These are phyloP conservation scores for Didymella sp. DNA, from an alignment of 2,329 filamentous ascomycete species.

Conservation along the genomic window DNA sequence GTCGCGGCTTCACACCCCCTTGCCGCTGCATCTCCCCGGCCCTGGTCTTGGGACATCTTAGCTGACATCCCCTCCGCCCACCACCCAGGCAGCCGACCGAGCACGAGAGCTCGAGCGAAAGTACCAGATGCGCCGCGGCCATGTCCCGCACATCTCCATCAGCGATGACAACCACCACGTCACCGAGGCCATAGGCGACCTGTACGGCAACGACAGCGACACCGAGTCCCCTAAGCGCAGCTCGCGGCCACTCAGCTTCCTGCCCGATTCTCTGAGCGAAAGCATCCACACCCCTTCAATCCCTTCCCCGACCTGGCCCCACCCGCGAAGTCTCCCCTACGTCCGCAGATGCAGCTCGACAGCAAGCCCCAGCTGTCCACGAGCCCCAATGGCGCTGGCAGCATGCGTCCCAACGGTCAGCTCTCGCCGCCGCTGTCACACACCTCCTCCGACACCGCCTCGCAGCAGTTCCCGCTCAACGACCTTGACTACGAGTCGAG, in stretches of 20 bases:
- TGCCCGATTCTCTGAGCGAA: constrained; percentile 64
- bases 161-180: constrained; percentile 93
- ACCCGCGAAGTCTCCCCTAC: constrained; percentile 52
- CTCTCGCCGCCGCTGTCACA: constrained; percentile 51
- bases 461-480: constrained; percentile 74
- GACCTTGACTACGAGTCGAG: constrained; percentile 90
- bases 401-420: constrained; percentile 22
- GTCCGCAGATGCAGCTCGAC: constrained; percentile 47
- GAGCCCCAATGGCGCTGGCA: constrained; percentile 9
- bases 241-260: constrained; percentile 77
- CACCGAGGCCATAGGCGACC: constrained; percentile 88
- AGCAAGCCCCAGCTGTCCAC: constrained; percentile 7
- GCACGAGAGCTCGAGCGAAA: constrained; percentile 55
- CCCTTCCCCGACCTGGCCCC: constrained; percentile 46
- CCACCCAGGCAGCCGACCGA: constrained; percentile 49
- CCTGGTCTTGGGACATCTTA: neutral
- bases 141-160: constrained; percentile 70
- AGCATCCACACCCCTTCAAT: constrained; percentile 48
- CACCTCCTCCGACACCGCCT: constrained; percentile 54
- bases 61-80: constrained; percentile 39
- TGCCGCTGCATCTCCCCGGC: constrained; percentile 5
- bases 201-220: constrained; percentile 84
- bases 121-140: constrained; percentile 63
- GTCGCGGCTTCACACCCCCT: constrained; percentile 10
- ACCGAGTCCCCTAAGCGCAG: constrained; percentile 58